Percentiles rank a stretch among this genome's conserved stretches.
phyloP scores from a whole-genome alignment of 306 rosid species.

The Cicer yamashitae region DNA sequence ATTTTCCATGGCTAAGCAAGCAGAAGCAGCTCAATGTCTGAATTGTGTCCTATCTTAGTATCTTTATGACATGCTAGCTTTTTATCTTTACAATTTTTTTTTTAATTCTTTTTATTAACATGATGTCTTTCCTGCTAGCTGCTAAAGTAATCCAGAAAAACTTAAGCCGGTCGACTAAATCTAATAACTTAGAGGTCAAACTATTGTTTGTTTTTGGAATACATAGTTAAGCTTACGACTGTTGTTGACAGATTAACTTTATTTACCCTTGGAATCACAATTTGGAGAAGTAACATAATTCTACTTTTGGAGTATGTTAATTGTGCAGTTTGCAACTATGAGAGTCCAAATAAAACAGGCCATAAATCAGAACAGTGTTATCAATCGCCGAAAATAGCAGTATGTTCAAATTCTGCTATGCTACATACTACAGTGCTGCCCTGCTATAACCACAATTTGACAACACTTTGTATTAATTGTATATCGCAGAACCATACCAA shows the following conservation, averaged over 20 bases:
- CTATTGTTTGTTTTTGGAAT: conserved; percentile 1
- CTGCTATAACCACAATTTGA: too few relatives aligned
- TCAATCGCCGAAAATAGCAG: too few relatives aligned
- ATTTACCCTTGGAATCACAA: background rate
- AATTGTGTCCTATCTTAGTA: conserved; percentile 15
- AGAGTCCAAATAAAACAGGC: too few relatives aligned
- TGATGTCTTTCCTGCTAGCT: background rate
- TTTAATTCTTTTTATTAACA: background rate
- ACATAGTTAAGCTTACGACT: conserved; percentile 1
- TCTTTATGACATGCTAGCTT: background rate
- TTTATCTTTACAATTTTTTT: background rate
- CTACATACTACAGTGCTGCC: too few relatives aligned
- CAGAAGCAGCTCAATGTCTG: conserved; percentile 22
- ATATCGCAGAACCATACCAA: too few relatives aligned
- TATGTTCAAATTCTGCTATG: too few relatives aligned
- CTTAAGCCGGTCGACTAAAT: conserved; percentile 2
- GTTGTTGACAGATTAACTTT: too few relatives aligned
- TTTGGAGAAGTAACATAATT: background rate
- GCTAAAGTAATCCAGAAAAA: background rate
- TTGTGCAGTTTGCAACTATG: too few relatives aligned
- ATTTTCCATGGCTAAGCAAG: background rate
- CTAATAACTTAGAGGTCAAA: conserved; percentile 11
- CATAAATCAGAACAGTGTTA: too few relatives aligned
- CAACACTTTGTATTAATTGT: too few relatives aligned
- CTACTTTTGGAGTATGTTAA: background rate